These are phyloP conservation scores for Cardamine occulta DNA, from an alignment of 345 rosid genomes.

Conservation along the genomic window DNA sequence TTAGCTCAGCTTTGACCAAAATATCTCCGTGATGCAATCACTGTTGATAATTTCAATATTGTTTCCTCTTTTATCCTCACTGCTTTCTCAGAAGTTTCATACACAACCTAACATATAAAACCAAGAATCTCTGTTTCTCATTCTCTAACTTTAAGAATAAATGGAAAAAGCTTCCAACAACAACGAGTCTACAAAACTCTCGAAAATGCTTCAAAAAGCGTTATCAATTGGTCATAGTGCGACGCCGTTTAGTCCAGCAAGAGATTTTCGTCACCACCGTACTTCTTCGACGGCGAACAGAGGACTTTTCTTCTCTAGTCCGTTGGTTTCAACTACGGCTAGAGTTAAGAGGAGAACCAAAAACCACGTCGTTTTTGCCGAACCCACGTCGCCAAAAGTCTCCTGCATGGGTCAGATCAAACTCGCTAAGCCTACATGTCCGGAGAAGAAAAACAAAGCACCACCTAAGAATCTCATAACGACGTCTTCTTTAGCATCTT, in stretches of 20 bases:
- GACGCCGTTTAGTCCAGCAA: constrained; percentile 65
- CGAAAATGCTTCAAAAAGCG: constrained; percentile 65
- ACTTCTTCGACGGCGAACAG: constrained; percentile 23
- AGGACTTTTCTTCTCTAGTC: constrained; percentile 56
- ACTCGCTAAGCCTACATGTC: constrained; percentile 34
- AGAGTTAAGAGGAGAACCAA: constrained; percentile 48
- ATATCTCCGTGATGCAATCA: constrained; percentile 1
- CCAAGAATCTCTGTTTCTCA: constrained; percentile 19
- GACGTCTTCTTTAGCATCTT: constrained; percentile 5
- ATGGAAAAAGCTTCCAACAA: constrained; percentile 40
- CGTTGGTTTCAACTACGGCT: constrained; percentile 60
- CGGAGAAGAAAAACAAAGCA: constrained; percentile 34
- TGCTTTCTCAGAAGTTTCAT: constrained; percentile 40
- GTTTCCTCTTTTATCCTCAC: background rate
- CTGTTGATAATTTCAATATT: constrained; percentile 15
- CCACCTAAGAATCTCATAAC: constrained; percentile 21
- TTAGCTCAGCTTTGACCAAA: constrained; percentile 36
- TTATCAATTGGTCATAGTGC: constrained; percentile 46
- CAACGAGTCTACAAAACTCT: constrained; percentile 45
- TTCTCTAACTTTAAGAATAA: background rate
- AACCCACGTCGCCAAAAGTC: constrained; percentile 87
- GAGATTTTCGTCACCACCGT: constrained; percentile 46
- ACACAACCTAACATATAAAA: constrained; percentile 30
- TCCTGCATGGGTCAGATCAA: constrained; percentile 96
- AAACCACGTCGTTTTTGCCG: constrained; percentile 50